Base-by-base conservation (phyloP, 768 basidiomycete genomes). In the Suillus americanus region DNA sequence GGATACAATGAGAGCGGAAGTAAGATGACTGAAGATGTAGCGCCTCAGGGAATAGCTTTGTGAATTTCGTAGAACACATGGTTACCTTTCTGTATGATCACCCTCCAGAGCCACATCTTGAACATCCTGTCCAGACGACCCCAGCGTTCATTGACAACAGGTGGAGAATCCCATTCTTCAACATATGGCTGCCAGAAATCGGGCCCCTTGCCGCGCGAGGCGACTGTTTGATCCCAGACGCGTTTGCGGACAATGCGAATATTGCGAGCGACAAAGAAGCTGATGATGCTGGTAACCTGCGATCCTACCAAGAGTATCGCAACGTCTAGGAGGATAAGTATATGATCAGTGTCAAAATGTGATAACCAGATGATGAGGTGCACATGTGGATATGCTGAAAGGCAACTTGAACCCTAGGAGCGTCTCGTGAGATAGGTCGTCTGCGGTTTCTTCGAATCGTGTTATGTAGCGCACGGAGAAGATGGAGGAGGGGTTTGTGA, bases 101-200 rank as follows among this genome's bases (percentile, higher is more conserved):
- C 14, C 5, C 62, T 65, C 1, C 67, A 35, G 12, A 59, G 67
- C 69, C 67, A 74, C 18, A 38, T 65, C 23, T 56, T 61, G 64
- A 72, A 69, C 54, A 37, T 48, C 30, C 33, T 61, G 45, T 63
- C 30, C 25, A 65, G 8, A 14, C 64, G 66, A 69, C 43, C 77
- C 71, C 53, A 66, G 30, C 61, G 63, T 41, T 75, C 74, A 13
- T 76, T 68, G 6, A 83, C 74, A 0, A 69, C 68, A 0, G 85
- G 88, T 0, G 91, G 90, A 2, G 77, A 71, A 30, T 87, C 82
- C 90, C 90, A 92, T 74, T 94, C 93, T 71, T 95, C 90, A 0
- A 91, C 85, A 65, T 93, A 94, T 0, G 87, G 86, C 64, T 83
- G 81, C 93, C 94, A 98, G 78, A 96, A 97, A 10, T 91, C 87